These are phyloP conservation scores for Phytophthora kernoviae DNA, from an alignment of 352 stramenopile species.

Conservation along the genomic window DNA sequence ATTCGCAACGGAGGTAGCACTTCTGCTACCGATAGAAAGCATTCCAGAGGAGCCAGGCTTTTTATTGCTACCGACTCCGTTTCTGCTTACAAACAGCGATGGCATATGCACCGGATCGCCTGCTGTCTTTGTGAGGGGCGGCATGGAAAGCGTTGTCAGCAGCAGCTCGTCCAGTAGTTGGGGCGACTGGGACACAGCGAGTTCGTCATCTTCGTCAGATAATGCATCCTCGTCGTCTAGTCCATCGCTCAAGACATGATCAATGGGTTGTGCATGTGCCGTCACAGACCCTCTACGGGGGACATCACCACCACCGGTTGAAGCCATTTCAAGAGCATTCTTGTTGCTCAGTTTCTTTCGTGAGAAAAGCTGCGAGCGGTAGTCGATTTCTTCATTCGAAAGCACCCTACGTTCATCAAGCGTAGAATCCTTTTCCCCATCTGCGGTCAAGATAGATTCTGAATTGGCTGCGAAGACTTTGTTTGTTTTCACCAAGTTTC, in stretches of 20 bases:
- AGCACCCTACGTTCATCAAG: conserved; percentile 44
- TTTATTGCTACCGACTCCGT: not conserved
- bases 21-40: conserved; percentile 7
- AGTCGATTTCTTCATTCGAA: conserved; percentile 68
- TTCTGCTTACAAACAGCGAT: conserved; percentile 11
- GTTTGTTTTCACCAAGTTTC: conserved; percentile 24
- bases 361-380: conserved; percentile 65
- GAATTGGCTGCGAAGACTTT: conserved; percentile 33
- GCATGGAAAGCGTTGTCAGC: conserved; percentile 78
- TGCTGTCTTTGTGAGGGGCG: conserved; percentile 44
- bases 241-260: conserved; percentile 7
- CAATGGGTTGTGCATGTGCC: conserved; percentile 5
- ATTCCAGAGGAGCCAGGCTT: conserved; percentile 2
- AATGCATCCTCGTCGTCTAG: conserved; percentile 45
- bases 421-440: not conserved
- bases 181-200: conserved; percentile 63
- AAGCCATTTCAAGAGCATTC: conserved; percentile 30
- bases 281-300: not conserved
- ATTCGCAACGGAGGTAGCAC: conserved; percentile 1
- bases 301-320: conserved; percentile 7
- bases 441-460: not conserved
- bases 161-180: conserved; percentile 76
- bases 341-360: conserved; percentile 61
- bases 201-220: conserved; percentile 65
- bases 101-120: not conserved